Evolutionary conservation across 2,329 filamentous ascomycete genomes (phyloP).

Genomic region (Aspergillus puulaauensis): DNA sequence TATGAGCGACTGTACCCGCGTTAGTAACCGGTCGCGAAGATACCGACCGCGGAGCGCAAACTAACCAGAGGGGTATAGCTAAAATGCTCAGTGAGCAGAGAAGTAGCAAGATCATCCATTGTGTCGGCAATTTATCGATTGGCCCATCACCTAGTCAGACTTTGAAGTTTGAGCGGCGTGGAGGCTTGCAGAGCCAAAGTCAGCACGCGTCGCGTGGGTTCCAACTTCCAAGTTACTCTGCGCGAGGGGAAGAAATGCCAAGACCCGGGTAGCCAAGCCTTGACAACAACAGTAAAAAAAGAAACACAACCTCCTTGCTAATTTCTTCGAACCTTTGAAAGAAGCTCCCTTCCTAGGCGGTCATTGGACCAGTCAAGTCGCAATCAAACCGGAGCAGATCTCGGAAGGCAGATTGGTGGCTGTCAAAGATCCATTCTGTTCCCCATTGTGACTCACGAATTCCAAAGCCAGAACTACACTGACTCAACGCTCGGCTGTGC

Average conservation of each 20-base stretch:
- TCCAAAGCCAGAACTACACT: background rate
- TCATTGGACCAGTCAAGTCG: too few relatives aligned
- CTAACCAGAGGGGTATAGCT: constrained; percentile 88
- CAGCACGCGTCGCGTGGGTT: constrained; percentile 20
- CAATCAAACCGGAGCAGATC: too few relatives aligned
- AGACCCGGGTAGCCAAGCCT: background rate
- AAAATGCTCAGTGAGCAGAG: constrained; percentile 90
- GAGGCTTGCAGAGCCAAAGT: background rate
- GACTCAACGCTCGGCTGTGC: constrained; percentile 1
- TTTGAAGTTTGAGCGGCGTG: background rate
- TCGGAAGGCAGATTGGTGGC: background rate
- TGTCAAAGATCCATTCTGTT: background rate
- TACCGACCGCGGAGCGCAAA: constrained; percentile 16
- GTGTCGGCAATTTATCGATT: constrained; percentile 18
- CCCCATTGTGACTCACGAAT: background rate
- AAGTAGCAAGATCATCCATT: constrained; percentile 48
- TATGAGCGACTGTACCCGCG: constrained; percentile 69
- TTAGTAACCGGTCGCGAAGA: constrained; percentile 15
- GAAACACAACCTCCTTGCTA: too few relatives aligned
- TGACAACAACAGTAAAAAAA: background rate
- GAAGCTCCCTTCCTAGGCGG: too few relatives aligned
- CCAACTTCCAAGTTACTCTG: constrained; percentile 6
- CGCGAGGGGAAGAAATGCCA: constrained; percentile 9
- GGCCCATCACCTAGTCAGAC: constrained; percentile 8
- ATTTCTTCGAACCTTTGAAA: too few relatives aligned